phyloP scores from a whole-genome alignment of 768 basidiomycete genomes.

The Lactarius deliciosus region DNA sequence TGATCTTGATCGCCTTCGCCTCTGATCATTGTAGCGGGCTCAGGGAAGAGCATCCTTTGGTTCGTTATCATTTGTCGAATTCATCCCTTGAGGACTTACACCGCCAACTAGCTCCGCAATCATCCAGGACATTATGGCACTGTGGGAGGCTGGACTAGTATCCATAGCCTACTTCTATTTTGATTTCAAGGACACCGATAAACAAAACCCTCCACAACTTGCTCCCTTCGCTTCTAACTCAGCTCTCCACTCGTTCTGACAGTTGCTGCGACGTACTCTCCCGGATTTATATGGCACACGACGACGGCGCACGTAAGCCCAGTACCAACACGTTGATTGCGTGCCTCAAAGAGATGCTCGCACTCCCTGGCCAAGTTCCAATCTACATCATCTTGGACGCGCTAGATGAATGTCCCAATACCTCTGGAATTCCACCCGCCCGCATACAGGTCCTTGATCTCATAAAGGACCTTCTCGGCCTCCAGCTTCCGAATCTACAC shows the following conservation, averaged over 20 bases:
- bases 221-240: neutral
- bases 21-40: neutral
- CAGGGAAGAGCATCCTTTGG: constrained; percentile 9
- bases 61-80: neutral
- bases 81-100: neutral
- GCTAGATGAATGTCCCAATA: constrained; percentile 9
- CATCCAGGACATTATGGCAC: neutral
- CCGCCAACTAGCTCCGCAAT: neutral
- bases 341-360: neutral
- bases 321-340: neutral
- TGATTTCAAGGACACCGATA: neutral
- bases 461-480: neutral
- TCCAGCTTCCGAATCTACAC: neutral
- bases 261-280: neutral
- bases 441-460: constrained; percentile 1
- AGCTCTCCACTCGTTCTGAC: neutral
- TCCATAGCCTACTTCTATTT: constrained; percentile 1
- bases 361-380: neutral
- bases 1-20: neutral
- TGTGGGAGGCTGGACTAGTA: neutral
- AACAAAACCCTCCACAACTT: neutral
- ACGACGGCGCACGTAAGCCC: neutral
- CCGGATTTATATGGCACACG: neutral
- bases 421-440: neutral
- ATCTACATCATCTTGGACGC: constrained; percentile 3